A percentile compares a stretch with the other conserved stretches of the same genome.
phyloP scores from a whole-genome alignment of 73 alveolate genomes.

The Tetrahymena malaccensis region DNA sequence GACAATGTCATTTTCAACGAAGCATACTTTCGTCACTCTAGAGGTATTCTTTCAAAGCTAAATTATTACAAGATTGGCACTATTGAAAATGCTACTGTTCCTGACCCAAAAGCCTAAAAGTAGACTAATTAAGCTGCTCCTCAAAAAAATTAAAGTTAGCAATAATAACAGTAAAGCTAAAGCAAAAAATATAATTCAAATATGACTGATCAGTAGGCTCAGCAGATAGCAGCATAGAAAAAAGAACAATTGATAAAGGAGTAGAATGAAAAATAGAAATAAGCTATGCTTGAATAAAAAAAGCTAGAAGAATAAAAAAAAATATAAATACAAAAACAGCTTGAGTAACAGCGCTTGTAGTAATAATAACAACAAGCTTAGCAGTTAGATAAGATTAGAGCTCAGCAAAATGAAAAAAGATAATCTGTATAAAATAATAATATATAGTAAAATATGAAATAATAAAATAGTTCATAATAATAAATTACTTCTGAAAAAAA shows the following conservation, averaged over 20 bases:
- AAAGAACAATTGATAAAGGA: not conserved
- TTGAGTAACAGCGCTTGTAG: not conserved
- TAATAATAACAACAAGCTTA: not conserved
- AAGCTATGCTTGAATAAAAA: not conserved
- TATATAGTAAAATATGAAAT: too few relatives aligned
- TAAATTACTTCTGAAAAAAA: not conserved
- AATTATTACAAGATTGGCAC: not conserved
- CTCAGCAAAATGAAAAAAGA: not conserved
- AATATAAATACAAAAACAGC: not conserved
- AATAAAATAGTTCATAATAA: too few relatives aligned
- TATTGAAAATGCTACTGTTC: not conserved
- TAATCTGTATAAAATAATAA: not conserved
- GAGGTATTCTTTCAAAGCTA: not conserved
- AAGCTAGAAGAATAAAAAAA: not conserved
- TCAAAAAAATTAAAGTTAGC: not conserved
- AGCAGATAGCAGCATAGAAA: not conserved
- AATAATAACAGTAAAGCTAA: not conserved
- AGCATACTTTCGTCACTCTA: not conserved
- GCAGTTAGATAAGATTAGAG: not conserved
- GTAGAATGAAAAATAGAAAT: not conserved
- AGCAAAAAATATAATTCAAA: not conserved
- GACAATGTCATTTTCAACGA: not conserved
- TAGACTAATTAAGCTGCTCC: not conserved
- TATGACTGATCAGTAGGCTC: not conserved
- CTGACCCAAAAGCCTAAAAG: not conserved